These are phyloP conservation scores for Globisporangium rhizosaccharum DNA, from an alignment of 352 stramenopile species.

Conservation along the genomic window DNA sequence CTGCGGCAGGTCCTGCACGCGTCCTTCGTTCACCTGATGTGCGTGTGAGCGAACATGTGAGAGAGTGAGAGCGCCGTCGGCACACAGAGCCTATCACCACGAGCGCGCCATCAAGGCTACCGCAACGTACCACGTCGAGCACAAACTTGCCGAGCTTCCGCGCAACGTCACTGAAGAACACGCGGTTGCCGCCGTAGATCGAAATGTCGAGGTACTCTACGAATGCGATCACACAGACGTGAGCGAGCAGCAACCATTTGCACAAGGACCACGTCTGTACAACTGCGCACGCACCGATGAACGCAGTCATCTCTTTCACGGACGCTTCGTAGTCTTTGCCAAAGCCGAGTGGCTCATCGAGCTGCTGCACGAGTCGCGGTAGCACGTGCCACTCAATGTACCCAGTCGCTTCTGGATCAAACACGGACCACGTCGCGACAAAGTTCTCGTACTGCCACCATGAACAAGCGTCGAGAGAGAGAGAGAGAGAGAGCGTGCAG, in stretches of 20 bases:
- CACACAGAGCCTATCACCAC: neutral
- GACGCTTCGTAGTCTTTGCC: slow-evolving; percentile 31
- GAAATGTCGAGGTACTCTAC: slow-evolving; percentile 42
- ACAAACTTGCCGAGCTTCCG: slow-evolving; percentile 57
- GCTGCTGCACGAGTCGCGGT: slow-evolving; percentile 51
- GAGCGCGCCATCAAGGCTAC: neutral
- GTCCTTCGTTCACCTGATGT: slow-evolving; percentile 34
- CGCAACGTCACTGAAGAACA: slow-evolving; percentile 55
- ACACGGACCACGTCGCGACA: slow-evolving; percentile 41
- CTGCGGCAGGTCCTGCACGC: slow-evolving; percentile 34
- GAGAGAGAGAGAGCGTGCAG: neutral
- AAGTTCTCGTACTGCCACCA: slow-evolving; percentile 56
- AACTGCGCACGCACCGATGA: slow-evolving; percentile 35
- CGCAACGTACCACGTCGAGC: slow-evolving; percentile 34
- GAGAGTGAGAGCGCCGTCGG: slow-evolving; percentile 1
- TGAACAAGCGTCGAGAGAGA: neutral
- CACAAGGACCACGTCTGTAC: neutral
- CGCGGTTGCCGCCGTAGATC: slow-evolving; percentile 46
- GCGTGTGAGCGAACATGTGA: neutral
- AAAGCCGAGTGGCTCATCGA: slow-evolving; percentile 67
- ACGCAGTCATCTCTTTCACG: slow-evolving; percentile 43
- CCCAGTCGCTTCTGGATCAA: slow-evolving; percentile 73
- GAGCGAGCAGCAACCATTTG: neutral
- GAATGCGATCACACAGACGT: neutral
- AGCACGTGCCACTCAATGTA: slow-evolving; percentile 67